These are phyloP conservation scores for Panaeolus cyanescens DNA, from an alignment of 768 basidiomycete genomes.

Conservation along the genomic window DNA sequence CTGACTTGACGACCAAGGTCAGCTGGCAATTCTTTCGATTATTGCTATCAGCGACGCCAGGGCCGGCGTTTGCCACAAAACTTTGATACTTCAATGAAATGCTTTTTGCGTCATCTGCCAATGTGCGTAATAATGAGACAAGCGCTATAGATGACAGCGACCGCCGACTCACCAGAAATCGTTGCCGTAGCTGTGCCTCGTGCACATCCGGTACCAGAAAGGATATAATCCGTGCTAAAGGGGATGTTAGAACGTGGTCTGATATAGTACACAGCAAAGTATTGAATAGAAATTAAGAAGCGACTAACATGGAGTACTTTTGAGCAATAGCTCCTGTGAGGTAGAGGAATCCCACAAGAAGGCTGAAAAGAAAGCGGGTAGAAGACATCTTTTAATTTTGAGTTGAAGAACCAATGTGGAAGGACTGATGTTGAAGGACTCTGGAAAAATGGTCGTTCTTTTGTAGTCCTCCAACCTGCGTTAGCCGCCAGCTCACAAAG, in stretches of 20 bases:
- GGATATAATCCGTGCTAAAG: conserved; percentile 8
- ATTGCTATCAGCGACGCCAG: conserved; percentile 11
- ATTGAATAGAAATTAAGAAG: background rate
- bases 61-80: conserved; percentile 19
- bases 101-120: conserved; percentile 12
- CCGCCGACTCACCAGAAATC: conserved; percentile 11
- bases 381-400: background rate
- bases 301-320: background rate
- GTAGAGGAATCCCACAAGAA: background rate
- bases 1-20: conserved; percentile 20
- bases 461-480: background rate
- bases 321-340: background rate
- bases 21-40: conserved; percentile 21
- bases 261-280: background rate
- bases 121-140: background rate
- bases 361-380: background rate
- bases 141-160: background rate
- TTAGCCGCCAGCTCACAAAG: background rate
- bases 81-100: conserved; percentile 14
- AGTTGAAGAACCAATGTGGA: background rate
- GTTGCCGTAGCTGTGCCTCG: conserved; percentile 13
- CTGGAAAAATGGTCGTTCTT: background rate
- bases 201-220: conserved; percentile 18
- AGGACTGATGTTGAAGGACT: background rate
- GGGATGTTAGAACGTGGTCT: background rate